phyloP scores from a whole-genome alignment of 805 yeast genomes.

The Grigorovia jiainica region DNA sequence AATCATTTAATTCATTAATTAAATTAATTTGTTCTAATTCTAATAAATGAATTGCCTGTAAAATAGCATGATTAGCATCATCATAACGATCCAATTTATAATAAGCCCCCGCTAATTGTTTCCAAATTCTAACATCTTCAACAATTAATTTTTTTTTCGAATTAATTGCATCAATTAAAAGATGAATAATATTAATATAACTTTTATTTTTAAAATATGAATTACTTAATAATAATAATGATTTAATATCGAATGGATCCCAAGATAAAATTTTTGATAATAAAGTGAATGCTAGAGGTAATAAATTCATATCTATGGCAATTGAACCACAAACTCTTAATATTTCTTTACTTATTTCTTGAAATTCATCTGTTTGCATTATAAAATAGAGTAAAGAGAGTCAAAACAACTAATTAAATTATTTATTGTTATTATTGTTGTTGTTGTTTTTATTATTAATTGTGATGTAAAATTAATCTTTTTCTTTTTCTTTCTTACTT shows the following conservation, averaged over 20 bases:
- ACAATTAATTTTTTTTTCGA: slow-evolving; percentile 7
- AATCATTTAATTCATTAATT: not conserved
- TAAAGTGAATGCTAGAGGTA: slow-evolving; percentile 13
- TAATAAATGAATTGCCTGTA: slow-evolving; percentile 4
- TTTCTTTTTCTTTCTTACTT: too few relatives aligned
- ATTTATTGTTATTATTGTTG: not conserved
- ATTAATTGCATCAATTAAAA: slow-evolving; percentile 11
- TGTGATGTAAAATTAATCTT: too few relatives aligned
- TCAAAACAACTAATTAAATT: too few relatives aligned
- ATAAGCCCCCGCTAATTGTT: slow-evolving; percentile 16
- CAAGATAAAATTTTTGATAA: slow-evolving; percentile 10
- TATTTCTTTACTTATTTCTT: slow-evolving; percentile 9
- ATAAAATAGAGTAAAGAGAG: not conserved
- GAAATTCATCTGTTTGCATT: slow-evolving; percentile 3
- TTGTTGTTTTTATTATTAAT: not conserved
- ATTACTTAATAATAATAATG: slow-evolving; percentile 12
- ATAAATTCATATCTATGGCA: slow-evolving; percentile 16
- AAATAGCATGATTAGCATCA: slow-evolving; percentile 17
- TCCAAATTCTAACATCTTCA: slow-evolving; percentile 15
- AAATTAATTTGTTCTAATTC: not conserved
- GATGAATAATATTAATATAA: slow-evolving; percentile 10
- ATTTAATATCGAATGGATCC: slow-evolving; percentile 10
- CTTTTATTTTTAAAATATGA: slow-evolving; percentile 10
- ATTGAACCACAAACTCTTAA: slow-evolving; percentile 15
- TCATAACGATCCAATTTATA: slow-evolving; percentile 16